Evolutionary conservation across 768 basidiomycete species (phyloP).

Genomic region (Boletus vermiculosoides): DNA sequence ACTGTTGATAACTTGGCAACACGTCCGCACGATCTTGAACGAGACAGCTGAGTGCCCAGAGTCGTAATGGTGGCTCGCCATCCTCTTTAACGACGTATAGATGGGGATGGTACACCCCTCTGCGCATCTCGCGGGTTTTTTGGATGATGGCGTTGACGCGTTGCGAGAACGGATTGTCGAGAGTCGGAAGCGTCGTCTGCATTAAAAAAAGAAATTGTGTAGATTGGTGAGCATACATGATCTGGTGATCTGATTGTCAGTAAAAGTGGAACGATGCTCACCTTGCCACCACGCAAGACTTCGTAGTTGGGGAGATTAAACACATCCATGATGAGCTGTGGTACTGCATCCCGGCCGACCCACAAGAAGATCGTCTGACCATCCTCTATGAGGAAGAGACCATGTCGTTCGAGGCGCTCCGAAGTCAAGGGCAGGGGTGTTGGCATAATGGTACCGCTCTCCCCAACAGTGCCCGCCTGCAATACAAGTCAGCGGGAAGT

Average conservation of each 20-base stretch:
- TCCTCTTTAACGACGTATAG: conserved; percentile 98
- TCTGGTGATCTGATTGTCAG: neutral
- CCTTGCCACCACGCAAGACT: conserved; percentile 91
- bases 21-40: conserved; percentile 96
- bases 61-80: conserved; percentile 88
- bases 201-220: neutral
- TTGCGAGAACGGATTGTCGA: conserved; percentile 95
- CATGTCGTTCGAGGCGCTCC: conserved; percentile 93
- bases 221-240: neutral
- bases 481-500: conserved; percentile 6
- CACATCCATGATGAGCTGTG: conserved; percentile 90
- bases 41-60: conserved; percentile 93
- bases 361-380: conserved; percentile 97
- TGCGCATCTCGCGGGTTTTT: conserved; percentile 91
- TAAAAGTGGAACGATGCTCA: conserved; percentile 23
- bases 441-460: conserved; percentile 85
- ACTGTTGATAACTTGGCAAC: conserved; percentile 95
- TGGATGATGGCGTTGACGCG: conserved; percentile 91
- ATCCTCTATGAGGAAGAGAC: conserved; percentile 95
- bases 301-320: conserved; percentile 90
- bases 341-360: conserved; percentile 98
- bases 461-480: conserved; percentile 89
- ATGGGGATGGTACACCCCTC: conserved; percentile 91
- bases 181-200: conserved; percentile 81
- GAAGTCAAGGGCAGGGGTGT: conserved; percentile 87